Evolutionary conservation across 139 green algal genomes (phyloP).

Genomic region (Tetraselmis chui): DNA sequence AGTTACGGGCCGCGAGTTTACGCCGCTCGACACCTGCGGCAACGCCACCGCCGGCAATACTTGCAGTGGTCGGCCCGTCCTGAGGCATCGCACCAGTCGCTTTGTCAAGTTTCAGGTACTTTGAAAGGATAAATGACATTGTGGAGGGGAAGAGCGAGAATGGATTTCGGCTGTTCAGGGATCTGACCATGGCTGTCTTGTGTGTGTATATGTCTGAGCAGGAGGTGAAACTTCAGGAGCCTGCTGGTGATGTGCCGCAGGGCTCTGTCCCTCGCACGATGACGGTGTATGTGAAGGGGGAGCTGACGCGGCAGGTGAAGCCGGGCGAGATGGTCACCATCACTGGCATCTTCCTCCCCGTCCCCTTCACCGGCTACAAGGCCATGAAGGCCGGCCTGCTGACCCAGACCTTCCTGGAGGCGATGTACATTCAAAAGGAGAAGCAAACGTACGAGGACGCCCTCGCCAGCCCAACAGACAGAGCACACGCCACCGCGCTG

Average conservation of each 20-base stretch:
- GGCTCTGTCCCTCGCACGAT: constrained; percentile 86
- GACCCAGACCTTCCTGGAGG: constrained; percentile 86
- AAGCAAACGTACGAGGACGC: constrained; percentile 65
- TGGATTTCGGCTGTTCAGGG: no score
- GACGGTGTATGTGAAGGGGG: constrained; percentile 76
- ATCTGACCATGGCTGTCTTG: no score
- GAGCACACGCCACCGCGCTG: not conserved
- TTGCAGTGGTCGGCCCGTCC: not conserved
- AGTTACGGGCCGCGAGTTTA: constrained; percentile 66
- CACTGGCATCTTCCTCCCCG: constrained; percentile 86
- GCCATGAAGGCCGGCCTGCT: constrained; percentile 56
- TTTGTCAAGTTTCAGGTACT: constrained; percentile 97
- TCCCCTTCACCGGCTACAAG: constrained; percentile 76
- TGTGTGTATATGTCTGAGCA: no score
- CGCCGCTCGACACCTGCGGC: constrained; percentile 53
- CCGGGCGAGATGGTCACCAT: constrained; percentile 80
- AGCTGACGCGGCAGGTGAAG: constrained; percentile 77
- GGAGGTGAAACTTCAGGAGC: constrained; percentile 67
- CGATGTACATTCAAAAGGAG: constrained; percentile 59
- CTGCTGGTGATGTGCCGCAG: constrained; percentile 71
- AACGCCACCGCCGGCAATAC: constrained; percentile 38
- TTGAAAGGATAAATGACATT: no score
- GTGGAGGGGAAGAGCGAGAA: no score
- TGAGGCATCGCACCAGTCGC: constrained; percentile 45
- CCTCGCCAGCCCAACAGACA: not conserved